Base-by-base conservation (phyloP, 2,329 filamentous ascomycete genomes). In the Dothistroma pini region DNA sequence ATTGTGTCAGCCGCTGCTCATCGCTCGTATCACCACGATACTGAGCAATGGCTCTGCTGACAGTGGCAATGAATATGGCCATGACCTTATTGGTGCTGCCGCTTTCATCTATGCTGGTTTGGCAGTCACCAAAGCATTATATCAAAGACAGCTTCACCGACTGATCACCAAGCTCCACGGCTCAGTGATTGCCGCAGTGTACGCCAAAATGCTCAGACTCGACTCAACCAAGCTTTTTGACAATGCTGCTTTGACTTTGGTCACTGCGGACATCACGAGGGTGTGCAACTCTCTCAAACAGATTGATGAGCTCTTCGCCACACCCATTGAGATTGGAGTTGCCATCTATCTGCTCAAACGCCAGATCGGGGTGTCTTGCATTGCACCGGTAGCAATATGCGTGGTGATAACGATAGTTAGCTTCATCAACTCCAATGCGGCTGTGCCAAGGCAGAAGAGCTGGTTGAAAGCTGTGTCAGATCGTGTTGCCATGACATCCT, bases 241-340 rank as follows among this genome's bases (percentile, higher is more conserved):
- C 32, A 57, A 54, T 22, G 60, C 60, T 12, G 63, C 63, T 16
- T 56, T 65, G 54, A 66, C 64, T 11, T 53, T 68, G 2, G 63
- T 68, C 54, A 69, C 62, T 49, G 62, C 64, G 7, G 64, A 69
- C 21, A 59, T 67, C 14, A 61, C 63, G 12, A 58, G 64, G 38
- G 57, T 69, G 12, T 58, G 56, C n/a, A 54, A 38, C 34, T 62
- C 59, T 4, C 57, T 65, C 35, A 55, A 63, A n/a, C 44, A 57
- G 3, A 56, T 64, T 12, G 62, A 68, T 38, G 54, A 67, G 8
- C 58, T 67, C 19, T 65, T 63, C 49, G 64, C 66, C 12, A 62
- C 66, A n/a, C 67, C 66, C 3, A 52, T 69, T 7, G 66, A 69
- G 34, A 63, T 69, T 19, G 67, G 55, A 4, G 48, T 68, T 5